Base-by-base conservation (phyloP, 192 early-diverging fungal genomes). In the Backusella luteola region DNA sequence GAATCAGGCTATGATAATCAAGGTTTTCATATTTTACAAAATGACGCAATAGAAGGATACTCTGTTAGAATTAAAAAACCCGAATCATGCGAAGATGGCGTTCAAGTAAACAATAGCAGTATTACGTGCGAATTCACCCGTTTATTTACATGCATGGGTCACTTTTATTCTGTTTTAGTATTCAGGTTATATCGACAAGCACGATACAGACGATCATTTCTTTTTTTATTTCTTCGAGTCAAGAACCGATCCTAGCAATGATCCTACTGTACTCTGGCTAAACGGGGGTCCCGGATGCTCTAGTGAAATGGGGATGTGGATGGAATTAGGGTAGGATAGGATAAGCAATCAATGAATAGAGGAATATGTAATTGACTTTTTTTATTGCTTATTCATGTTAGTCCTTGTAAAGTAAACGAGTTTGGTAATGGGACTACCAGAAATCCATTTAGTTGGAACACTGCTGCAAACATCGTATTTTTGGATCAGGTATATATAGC, bases 171-270 rank as follows among this genome's bases (percentile, higher is more conserved):
- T 73, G 19, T 9, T 70, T 53, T 85, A 89, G 90, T 94, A 93
- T 83, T 93, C 91, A 71, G 94, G 93, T 36, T 93, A 95, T 77
- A 82, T 95, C 34, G 91, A 93, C 74, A 81, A 77, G 35, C 85
- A 84, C 9, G 90, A 83, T 41, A 82, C 79, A n/a, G 88, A 91
- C 71, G 88, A 92, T 44, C 94, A 96, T 83, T 96, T 95, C 79
- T 96, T 95, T 87, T 96, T 95, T 83, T 96, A 94, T 94, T 98
- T 99, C 89, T 98, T 99, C 83, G 97, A 97, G 83, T 93, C 94
- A 6, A 93, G 95, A 76, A 87, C 87, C 74, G 84, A 88, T 66
- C 91, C 92, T 19, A 76, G 82, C 75, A 87, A 82, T 32, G 96
- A 96, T 75, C 97, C 97, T 5, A 80, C 92, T 29, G 76, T 92